Percentiles rank a stretch among this genome's conserved stretches.
Conservation (phyloP, 148 eudicot species). For the Fagopyrum tataricum region DNA sequence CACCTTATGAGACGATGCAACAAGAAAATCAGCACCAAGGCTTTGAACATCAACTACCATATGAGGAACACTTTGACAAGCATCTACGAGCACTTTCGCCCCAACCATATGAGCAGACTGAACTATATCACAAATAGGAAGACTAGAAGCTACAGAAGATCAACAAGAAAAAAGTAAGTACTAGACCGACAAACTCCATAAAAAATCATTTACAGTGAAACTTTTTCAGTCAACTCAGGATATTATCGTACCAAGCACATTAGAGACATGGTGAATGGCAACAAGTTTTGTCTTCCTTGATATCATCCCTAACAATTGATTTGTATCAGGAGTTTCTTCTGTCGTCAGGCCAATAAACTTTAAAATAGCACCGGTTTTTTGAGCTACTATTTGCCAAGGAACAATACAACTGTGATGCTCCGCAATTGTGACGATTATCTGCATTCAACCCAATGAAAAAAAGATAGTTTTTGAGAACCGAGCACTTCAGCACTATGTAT, state of each 20-base stretch:
- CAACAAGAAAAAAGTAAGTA: background rate
- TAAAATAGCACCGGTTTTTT: constrained; percentile 80
- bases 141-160: constrained; percentile 62
- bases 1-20: constrained; percentile 99
- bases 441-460: constrained; percentile 17
- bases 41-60: constrained; percentile 91
- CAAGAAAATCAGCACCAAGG: constrained; percentile 90
- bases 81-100: constrained; percentile 90
- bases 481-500: background rate
- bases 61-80: constrained; percentile 99
- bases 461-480: background rate
- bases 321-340: constrained; percentile 78
- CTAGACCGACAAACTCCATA: background rate
- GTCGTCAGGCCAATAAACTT: constrained; percentile 61
- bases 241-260: constrained; percentile 56
- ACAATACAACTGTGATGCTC: constrained; percentile 98
- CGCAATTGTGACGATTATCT: constrained; percentile 79
- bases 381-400: constrained; percentile 89
- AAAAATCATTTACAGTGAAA: background rate
- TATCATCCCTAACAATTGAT: constrained; percentile 42
- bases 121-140: constrained; percentile 72
- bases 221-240: background rate
- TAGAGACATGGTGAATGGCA: constrained; percentile 84
- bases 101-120: constrained; percentile 84
- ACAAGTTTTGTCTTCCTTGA: constrained; percentile 79